These are phyloP conservation scores for Chlorella sp. DNA, from an alignment of 139 green algal species.

Conservation along the genomic window DNA sequence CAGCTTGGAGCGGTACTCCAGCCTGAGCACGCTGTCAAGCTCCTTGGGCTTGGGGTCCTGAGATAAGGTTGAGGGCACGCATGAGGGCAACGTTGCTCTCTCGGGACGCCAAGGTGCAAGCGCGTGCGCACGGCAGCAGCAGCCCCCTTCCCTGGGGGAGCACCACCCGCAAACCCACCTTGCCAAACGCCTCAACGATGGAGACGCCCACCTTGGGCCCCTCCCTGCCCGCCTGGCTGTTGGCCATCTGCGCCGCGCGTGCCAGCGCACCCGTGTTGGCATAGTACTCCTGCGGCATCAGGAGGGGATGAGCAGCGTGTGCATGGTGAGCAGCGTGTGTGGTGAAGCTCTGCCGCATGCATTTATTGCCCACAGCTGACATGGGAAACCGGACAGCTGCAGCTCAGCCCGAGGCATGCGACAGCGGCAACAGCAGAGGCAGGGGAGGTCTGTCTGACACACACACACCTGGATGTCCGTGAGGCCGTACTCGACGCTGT, in stretches of 20 bases:
- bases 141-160: too few relatives aligned
- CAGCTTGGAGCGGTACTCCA: constrained; percentile 96
- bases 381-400: too few relatives aligned
- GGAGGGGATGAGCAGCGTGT: too few relatives aligned
- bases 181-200: constrained; percentile 85
- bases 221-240: background rate
- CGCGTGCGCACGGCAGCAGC: too few relatives aligned
- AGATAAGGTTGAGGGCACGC: background rate
- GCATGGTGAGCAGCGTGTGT: too few relatives aligned
- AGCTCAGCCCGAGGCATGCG: too few relatives aligned
- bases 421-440: too few relatives aligned
- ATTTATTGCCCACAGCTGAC: too few relatives aligned
- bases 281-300: constrained; percentile 77
- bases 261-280: constrained; percentile 87
- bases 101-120: too few relatives aligned
- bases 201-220: constrained; percentile 46
- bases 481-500: constrained; percentile 97
- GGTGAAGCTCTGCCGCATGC: too few relatives aligned
- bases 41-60: constrained; percentile 46
- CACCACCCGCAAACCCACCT: constrained; percentile 39
- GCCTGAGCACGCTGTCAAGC: constrained; percentile 83
- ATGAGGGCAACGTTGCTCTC: too few relatives aligned
- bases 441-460: too few relatives aligned
- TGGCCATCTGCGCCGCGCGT: constrained; percentile 68
- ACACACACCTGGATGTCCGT: constrained; percentile 88